These are phyloP conservation scores for Penicillium expansum DNA, from an alignment of 2,329 filamentous ascomycete genomes.

Conservation along the genomic window DNA sequence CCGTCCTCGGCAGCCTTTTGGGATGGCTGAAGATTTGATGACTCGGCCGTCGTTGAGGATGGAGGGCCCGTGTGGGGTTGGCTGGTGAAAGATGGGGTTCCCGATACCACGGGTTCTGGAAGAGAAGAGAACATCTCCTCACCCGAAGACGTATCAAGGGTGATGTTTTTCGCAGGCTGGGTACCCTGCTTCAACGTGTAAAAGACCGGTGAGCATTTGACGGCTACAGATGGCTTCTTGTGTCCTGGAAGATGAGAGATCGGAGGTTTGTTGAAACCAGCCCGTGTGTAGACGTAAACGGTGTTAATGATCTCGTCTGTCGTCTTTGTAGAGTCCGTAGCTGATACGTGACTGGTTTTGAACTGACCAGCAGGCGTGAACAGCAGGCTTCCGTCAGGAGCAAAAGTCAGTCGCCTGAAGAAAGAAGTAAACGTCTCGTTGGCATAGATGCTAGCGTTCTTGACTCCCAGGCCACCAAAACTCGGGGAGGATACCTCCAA, in stretches of 20 bases:
- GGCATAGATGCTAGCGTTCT: conserved; percentile 87
- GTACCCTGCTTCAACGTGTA: conserved; percentile 73
- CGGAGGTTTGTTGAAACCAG: conserved; percentile 93
- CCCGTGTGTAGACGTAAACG: conserved; percentile 95
- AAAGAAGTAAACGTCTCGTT: conserved; percentile 98
- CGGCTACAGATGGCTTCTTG: conserved; percentile 95
- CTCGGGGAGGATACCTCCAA: conserved; percentile 82
- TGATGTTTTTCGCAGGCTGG: conserved; percentile 79
- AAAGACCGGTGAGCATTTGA: conserved; percentile 86
- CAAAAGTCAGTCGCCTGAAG: conserved; percentile 89
- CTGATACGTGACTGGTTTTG: conserved; percentile 69
- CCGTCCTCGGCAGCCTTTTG: conserved; percentile 52
- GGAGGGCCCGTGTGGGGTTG: conserved; percentile 75
- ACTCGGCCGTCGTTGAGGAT: conserved; percentile 46
- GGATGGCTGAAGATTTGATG: conserved; percentile 53
- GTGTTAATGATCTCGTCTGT: conserved; percentile 91
- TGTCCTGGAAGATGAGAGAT: conserved; percentile 93
- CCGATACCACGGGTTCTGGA: conserved; percentile 73
- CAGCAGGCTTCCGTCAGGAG: conserved; percentile 88
- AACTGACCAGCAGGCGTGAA: conserved; percentile 95
- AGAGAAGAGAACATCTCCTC: conserved; percentile 81
- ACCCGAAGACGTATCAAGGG: conserved; percentile 84
- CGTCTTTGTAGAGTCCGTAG: conserved; percentile 66
- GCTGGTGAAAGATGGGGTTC: conserved; percentile 43
- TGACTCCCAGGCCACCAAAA: conserved; percentile 62